Conservation (phyloP, 164 flowering plant species). For the Macadamia integrifolia region DNA sequence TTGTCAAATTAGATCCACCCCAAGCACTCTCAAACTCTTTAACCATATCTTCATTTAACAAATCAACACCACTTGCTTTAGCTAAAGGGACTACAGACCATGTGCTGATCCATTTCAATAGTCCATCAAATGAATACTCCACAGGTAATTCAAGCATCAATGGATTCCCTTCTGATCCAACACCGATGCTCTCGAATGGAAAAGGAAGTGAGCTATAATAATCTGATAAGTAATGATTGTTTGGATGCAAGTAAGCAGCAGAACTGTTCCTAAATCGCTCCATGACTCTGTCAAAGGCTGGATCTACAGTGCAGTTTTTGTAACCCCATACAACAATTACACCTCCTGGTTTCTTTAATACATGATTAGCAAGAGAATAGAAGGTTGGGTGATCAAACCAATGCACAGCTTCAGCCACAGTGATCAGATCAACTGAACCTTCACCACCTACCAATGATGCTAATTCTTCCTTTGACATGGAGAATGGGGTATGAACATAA, state of each 20-base stretch:
- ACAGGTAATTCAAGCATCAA: conserved; percentile 11
- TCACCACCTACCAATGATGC: conserved; percentile 12
- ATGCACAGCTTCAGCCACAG: conserved; percentile 61
- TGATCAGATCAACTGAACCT: conserved; percentile 22
- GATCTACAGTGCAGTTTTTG: conserved; percentile 31
- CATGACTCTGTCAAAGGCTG: conserved; percentile 28
- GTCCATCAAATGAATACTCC: conserved; percentile 18
- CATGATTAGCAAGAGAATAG: conserved; percentile 39
- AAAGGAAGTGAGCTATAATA: conserved; percentile 16
- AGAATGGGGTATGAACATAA: conserved; percentile 20
- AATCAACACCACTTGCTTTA: conserved; percentile 26
- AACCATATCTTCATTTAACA: conserved; percentile 18
- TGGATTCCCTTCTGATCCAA: conserved; percentile 17
- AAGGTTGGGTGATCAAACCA: conserved; percentile 63
- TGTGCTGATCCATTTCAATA: conserved; percentile 15
- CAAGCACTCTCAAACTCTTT: conserved; percentile 22
- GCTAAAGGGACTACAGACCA: conserved; percentile 17
- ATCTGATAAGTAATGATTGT: conserved; percentile 2
- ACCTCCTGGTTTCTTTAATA: conserved; percentile 62
- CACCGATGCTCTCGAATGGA: conserved; percentile 25
- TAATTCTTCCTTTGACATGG: conserved; percentile 13
- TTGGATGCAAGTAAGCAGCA: conserved; percentile 13
- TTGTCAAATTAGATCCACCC: conserved; percentile 7
- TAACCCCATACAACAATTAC: conserved; percentile 77
- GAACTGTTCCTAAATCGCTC: conserved; percentile 10